Evolutionary conservation across 345 rosid genomes (phyloP).

Genomic region (Populus simonii): DNA sequence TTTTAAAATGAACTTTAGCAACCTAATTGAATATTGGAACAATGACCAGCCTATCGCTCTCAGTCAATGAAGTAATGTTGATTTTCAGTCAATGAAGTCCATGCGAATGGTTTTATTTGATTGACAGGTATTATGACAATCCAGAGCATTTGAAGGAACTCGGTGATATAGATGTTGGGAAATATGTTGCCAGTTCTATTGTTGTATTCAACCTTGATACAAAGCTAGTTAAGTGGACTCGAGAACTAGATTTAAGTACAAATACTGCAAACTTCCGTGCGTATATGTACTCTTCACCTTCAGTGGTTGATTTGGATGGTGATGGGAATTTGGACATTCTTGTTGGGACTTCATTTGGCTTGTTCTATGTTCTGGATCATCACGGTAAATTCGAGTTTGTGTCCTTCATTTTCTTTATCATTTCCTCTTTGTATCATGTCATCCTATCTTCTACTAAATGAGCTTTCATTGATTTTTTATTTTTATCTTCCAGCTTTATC

Average conservation of each 20-base stretch:
- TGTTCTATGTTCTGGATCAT: conserved; percentile 95
- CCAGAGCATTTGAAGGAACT: conserved; percentile 86
- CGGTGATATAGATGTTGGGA: conserved; percentile 79
- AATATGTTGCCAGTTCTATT: conserved; percentile 83
- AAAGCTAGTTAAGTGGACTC: conserved; percentile 94
- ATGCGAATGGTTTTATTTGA: background rate
- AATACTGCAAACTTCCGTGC: conserved; percentile 70
- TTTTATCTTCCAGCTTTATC: background rate
- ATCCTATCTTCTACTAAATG: background rate
- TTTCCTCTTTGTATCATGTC: conserved; percentile 4
- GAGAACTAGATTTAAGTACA: conserved; percentile 78
- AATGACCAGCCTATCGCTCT: background rate
- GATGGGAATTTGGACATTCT: conserved; percentile 98
- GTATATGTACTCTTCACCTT: conserved; percentile 88
- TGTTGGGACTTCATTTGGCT: conserved; percentile 94
- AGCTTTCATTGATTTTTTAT: background rate
- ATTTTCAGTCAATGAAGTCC: background rate
- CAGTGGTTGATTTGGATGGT: conserved; percentile 97
- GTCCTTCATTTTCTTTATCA: background rate
- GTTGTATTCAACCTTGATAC: conserved; percentile 96
- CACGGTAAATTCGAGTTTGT: conserved; percentile 53
- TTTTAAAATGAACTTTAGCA: conserved; percentile 2
- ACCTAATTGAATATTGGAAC: background rate
- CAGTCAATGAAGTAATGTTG: background rate
- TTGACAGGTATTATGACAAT: conserved; percentile 85